Conservation (phyloP, 1,284 basidiomycete genomes). For the Naganishia cerealis region DNA sequence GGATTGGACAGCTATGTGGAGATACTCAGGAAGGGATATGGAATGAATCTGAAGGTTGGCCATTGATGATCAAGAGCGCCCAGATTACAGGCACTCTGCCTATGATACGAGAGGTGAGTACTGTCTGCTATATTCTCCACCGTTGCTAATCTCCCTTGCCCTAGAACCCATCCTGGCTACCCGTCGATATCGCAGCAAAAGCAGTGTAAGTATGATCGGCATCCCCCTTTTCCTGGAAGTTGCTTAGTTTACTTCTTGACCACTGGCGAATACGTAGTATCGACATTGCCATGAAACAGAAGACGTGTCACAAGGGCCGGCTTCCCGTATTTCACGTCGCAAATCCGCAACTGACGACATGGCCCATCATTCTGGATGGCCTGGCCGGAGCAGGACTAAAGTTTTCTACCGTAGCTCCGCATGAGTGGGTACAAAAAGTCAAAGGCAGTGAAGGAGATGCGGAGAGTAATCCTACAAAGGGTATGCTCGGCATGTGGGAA, state of each 20-base stretch:
- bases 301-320: slow-evolving; percentile 16
- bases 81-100: slow-evolving; percentile 48
- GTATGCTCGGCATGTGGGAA: slow-evolving; percentile 44
- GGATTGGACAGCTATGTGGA: slow-evolving; percentile 52
- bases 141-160: background rate
- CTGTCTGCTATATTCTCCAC: background rate
- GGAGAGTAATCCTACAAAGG: slow-evolving; percentile 38
- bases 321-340: slow-evolving; percentile 42
- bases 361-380: slow-evolving; percentile 41
- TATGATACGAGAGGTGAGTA: slow-evolving; percentile 43
- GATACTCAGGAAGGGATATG: slow-evolving; percentile 52
- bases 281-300: slow-evolving; percentile 41
- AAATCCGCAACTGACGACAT: slow-evolving; percentile 39
- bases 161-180: slow-evolving; percentile 52
- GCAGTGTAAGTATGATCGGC: slow-evolving; percentile 41
- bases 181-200: slow-evolving; percentile 51
- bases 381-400: slow-evolving; percentile 38
- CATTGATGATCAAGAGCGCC: slow-evolving; percentile 49
- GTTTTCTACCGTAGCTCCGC: slow-evolving; percentile 39
- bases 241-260: background rate
- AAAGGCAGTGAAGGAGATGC: slow-evolving; percentile 33
- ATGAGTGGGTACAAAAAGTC: slow-evolving; percentile 47
- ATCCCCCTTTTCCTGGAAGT: background rate
- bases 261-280: slow-evolving; percentile 32
- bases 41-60: slow-evolving; percentile 56